Evolutionary conservation across 2,329 filamentous ascomycete genomes (phyloP), one percentile per base, ranked within the genome.

Genomic region (Calonectria henricotiae): DNA sequence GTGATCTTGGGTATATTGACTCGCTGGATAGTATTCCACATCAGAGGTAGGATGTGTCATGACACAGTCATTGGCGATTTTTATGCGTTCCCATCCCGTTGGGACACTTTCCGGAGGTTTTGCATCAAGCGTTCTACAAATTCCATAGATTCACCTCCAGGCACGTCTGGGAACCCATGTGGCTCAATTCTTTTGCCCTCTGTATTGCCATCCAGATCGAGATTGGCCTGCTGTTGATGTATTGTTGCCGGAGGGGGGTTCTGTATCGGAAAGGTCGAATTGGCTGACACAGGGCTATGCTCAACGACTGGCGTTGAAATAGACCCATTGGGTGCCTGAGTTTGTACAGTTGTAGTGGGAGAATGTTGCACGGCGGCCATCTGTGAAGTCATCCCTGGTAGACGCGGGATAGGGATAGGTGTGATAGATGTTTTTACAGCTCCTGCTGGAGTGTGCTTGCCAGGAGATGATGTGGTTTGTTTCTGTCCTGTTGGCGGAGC

Each of bases 71-170:
- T 66, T 30, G 30, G 8, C 32, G 23, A 54, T 55, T 44, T 72
- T 44, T 72, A 72, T 27, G 54, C 15, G 11, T 35, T 37, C 23
- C 60, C 63, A 8, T 64, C 55, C 27, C 75, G 75, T 20, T 75
- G 75, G 27, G 81, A 82, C 11, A 83, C 84, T 61, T 84, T 82
- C 47, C 84, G 83, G 15, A 89, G 79, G 71, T 88, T 88, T 49
- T 79, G 76, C 83, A 89, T 85, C 82, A 89, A 86, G 71, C 84
- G 84, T 76, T 89, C 86, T 51, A 89, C 83, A 46, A 89, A 81
- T 30, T 85, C 80, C 80, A 84, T 83, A n/a, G 84, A 85, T 73
- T 85, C 85, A 60, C 79, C 75, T 12, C 81, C 82, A 9, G 85
- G 82, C 25, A 85, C 83, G 65, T 86, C 84, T 2, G 83, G 79